Conservation (phyloP, 768 basidiomycete species). For the Kwoniella sp. region DNA sequence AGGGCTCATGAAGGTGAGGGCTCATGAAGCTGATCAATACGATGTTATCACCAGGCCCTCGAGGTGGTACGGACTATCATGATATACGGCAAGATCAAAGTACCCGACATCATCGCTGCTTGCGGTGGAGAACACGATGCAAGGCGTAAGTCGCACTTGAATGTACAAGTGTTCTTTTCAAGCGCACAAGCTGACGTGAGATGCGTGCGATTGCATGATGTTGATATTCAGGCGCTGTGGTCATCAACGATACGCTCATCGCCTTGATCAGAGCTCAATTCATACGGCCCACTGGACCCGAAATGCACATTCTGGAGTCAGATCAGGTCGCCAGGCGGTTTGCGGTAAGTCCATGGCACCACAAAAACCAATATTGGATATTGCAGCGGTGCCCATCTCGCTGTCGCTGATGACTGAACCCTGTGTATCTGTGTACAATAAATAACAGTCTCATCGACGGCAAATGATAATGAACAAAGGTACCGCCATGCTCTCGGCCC, state of each 20-base stretch:
- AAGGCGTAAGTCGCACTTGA: conserved; percentile 60
- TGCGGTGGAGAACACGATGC: conserved; percentile 59
- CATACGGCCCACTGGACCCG: conserved; percentile 29
- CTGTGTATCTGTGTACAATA: too few relatives aligned
- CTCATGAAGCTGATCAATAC: conserved; percentile 4
- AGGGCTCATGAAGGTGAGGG: too few relatives aligned
- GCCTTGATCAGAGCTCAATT: conserved; percentile 31
- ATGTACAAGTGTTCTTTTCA: too few relatives aligned
- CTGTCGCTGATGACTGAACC: too few relatives aligned
- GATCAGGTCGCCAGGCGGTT: conserved; percentile 31
- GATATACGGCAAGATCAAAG: conserved; percentile 81
- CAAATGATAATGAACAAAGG: conserved; percentile 9
- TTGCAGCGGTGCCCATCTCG: too few relatives aligned
- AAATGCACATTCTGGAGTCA: conserved; percentile 31
- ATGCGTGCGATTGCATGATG: not conserved
- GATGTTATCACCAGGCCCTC: conserved; percentile 62
- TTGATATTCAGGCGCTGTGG: conserved; percentile 9
- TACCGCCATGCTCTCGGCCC: conserved; percentile 19
- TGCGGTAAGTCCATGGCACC: conserved; percentile 18
- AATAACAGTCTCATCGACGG: conserved; percentile 12
- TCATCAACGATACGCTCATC: conserved; percentile 24
- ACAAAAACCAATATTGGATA: too few relatives aligned
- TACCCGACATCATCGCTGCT: conserved; percentile 66
- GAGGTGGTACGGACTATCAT: conserved; percentile 75
- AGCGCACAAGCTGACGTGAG: not conserved